phyloP scores from a whole-genome alignment of 2,329 filamentous ascomycete species.

The Aspergillus sp. region DNA sequence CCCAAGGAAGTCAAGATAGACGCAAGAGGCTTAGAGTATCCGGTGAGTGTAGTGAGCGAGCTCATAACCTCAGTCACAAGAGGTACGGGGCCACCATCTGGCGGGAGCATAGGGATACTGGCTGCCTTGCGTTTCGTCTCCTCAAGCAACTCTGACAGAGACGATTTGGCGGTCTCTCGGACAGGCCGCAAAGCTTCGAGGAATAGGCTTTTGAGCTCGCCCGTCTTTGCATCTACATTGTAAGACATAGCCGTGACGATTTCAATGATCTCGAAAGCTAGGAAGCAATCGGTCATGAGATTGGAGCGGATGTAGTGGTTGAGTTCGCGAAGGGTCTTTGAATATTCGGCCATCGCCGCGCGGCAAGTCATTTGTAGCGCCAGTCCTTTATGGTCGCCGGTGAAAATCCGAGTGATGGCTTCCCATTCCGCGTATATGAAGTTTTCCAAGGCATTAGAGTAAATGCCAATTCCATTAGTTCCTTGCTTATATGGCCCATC shows the following conservation, averaged over 20 bases:
- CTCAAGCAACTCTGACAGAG: conserved; percentile 77
- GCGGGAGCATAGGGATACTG: conserved; percentile 66
- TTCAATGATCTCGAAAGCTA: conserved; percentile 93
- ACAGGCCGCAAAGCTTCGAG: conserved; percentile 85
- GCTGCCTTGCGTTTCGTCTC: conserved; percentile 73
- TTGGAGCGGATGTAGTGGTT: conserved; percentile 87
- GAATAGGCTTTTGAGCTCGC: conserved; percentile 79
- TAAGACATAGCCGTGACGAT: conserved; percentile 79
- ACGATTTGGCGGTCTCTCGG: conserved; percentile 85
- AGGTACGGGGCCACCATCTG: conserved; percentile 75
- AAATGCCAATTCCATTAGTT: conserved; percentile 87
- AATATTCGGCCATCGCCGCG: conserved; percentile 74
- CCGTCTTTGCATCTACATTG: conserved; percentile 76
- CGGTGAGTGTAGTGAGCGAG: conserved; percentile 80
- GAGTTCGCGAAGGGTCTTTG: conserved; percentile 80
- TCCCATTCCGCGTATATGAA: conserved; percentile 88
- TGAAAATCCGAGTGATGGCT: conserved; percentile 84
- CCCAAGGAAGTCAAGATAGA: conserved; percentile 90
- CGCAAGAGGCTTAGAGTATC: conserved; percentile 80
- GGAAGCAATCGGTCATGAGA: conserved; percentile 84
- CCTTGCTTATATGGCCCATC: conserved; percentile 84
- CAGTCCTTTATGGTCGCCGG: conserved; percentile 77
- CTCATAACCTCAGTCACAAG: conserved; percentile 83
- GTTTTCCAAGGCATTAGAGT: conserved; percentile 82
- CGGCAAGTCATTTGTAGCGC: conserved; percentile 80